A percentile compares a stretch with the other conserved stretches of the same genome.
Evolutionary conservation across 148 eudicot species (phyloP).

Genomic region (Spergularia bocconei): DNA sequence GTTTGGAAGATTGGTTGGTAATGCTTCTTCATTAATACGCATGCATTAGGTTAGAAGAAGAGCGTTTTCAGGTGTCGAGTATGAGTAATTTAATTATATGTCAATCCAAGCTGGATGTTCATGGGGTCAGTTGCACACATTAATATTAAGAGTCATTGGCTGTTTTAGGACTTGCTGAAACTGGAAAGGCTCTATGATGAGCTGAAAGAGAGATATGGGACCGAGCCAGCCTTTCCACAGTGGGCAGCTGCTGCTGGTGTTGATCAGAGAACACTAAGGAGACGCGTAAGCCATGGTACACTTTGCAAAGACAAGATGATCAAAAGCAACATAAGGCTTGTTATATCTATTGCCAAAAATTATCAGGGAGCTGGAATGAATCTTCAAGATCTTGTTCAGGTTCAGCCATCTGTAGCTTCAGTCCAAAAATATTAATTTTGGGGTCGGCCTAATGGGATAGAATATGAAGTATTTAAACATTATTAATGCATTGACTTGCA

Average conservation of each 20-base stretch:
- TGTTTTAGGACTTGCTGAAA: conserved; percentile 69
- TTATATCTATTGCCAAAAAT: conserved; percentile 88
- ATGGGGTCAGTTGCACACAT: not conserved
- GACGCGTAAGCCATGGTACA: conserved; percentile 63
- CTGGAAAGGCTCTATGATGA: conserved; percentile 62
- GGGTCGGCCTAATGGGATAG: not conserved
- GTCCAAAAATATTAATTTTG: not conserved
- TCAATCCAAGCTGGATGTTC: not conserved
- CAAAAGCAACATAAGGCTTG: conserved; percentile 88
- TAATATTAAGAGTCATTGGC: conserved; percentile 3
- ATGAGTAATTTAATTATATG: not conserved
- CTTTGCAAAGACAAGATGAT: conserved; percentile 89
- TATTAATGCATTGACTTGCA: conserved; percentile 29
- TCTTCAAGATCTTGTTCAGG: conserved; percentile 97
- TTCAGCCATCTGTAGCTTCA: conserved; percentile 18
- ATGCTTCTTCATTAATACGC: no score
- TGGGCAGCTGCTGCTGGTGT: conserved; percentile 90
- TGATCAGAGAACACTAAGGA: conserved; percentile 70
- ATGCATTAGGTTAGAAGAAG: no score
- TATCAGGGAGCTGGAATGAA: conserved; percentile 82
- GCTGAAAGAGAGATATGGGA: conserved; percentile 51
- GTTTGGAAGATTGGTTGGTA: no score
- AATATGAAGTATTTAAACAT: not conserved
- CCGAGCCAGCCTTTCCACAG: conserved; percentile 58
- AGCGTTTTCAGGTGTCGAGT: not conserved